Conservation (phyloP, 2,329 filamentous ascomycete genomes). For the Fusarium miscanthi region DNA sequence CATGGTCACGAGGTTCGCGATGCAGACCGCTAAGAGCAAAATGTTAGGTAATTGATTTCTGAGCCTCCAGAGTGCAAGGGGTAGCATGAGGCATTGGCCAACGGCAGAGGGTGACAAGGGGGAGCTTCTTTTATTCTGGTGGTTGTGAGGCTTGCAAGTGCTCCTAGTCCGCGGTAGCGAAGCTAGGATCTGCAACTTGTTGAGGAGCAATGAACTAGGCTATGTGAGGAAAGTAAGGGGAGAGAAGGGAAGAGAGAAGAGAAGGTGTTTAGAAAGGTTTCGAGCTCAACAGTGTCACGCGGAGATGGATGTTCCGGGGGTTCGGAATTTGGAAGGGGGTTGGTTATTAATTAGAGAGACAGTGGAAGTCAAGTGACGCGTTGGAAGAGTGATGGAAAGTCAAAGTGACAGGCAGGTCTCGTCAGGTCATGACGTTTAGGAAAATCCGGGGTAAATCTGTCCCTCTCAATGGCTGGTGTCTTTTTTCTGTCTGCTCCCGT, state of each 20-base stretch:
- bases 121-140: slow-evolving; percentile 5
- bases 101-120: slow-evolving; percentile 14
- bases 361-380: slow-evolving; percentile 16
- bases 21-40: slow-evolving; percentile 41
- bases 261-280: not conserved
- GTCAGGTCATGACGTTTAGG: slow-evolving; percentile 32
- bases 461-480: slow-evolving; percentile 24
- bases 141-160: slow-evolving; percentile 33
- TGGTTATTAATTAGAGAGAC: not conserved
- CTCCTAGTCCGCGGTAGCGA: slow-evolving; percentile 21
- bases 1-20: slow-evolving; percentile 30
- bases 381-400: slow-evolving; percentile 16
- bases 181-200: slow-evolving; percentile 32
- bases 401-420: not conserved
- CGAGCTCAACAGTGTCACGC: slow-evolving; percentile 13
- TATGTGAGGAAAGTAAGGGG: slow-evolving; percentile 33
- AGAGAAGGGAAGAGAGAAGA: slow-evolving; percentile 9
- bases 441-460: slow-evolving; percentile 42
- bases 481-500: not conserved
- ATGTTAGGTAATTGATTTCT: slow-evolving; percentile 40
- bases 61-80: slow-evolving; percentile 29
- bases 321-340: slow-evolving; percentile 12
- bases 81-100: slow-evolving; percentile 34
- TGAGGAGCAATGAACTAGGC: slow-evolving; percentile 26
- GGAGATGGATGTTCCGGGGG: slow-evolving; percentile 18